Base-by-base conservation (phyloP, 148 eudicot genomes). In the Chenopodium quinoa region DNA sequence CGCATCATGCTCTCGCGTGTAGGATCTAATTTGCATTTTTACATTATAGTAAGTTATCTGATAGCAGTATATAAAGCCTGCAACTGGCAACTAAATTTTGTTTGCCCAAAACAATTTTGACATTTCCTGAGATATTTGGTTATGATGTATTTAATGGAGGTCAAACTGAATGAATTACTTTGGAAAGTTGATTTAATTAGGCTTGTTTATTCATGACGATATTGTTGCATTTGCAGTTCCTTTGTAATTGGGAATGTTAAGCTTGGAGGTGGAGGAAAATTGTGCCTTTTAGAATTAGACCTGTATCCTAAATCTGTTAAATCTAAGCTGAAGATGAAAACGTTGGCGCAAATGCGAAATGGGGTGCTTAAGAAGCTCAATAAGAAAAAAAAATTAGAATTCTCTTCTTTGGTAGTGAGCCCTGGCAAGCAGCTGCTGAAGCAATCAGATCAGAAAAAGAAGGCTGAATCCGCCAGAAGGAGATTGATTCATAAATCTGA, bases 301-400 rank as follows among this genome's bases (percentile, higher is more conserved):
- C 47, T 56, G 60, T 50, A 60, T 4, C 37, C 44, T 37, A 52
- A 64, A 32, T 47, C 52, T 76, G 47, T 31, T 56, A 46, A 37
- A 44, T n/a, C 56, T 65, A 75, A 47, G 60, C 50, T 20, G 69
- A 80, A 77, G 76, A 86, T 86, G 79, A 80, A 84, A 70, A 65
- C 85, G 19, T 60, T 81, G 78, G 76, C 62, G 58, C 82, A 84
- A 77, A 87, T 79, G 77, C 77, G 74, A 78, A 68, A 86, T 64
- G 76, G 63, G 75, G 20, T 70, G 19, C 66, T 83, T 7, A 63
- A 75, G 80, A 81, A 82, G 80, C 78, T 79, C 44, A 75, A 78
- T 68, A 79, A 85, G 60, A 84, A 79, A 75, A 68, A 50, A 52
- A 79, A 79, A 29, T 66, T 65, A 12, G 70, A 71, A 10, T 16